A percentile compares a stretch with the other conserved stretches of the same genome.
phyloP scores from a whole-genome alignment of 83 land plant species.

The Picea mariana region DNA sequence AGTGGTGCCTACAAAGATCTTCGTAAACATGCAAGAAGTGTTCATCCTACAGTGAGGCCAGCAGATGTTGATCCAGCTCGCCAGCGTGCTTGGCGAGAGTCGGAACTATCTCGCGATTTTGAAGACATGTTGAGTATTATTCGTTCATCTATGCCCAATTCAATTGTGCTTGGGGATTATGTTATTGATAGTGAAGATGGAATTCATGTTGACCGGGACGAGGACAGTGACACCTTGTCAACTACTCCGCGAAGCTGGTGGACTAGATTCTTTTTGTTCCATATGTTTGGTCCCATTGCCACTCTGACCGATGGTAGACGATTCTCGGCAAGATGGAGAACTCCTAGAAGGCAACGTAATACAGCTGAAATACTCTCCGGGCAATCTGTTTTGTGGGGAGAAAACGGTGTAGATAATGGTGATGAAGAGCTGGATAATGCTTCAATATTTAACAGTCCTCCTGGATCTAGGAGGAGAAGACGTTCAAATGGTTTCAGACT shows the following conservation, averaged over 20 bases:
- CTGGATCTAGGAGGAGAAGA: background rate
- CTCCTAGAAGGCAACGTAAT: slow-evolving; percentile 40
- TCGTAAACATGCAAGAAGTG: slow-evolving; percentile 67
- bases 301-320: slow-evolving; percentile 29
- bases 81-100: slow-evolving; percentile 59
- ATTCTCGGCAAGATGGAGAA: slow-evolving; percentile 24
- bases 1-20: slow-evolving; percentile 58
- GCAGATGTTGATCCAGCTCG: slow-evolving; percentile 65
- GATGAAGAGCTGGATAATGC: slow-evolving; percentile 14
- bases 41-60: slow-evolving; percentile 62
- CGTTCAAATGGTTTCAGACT: background rate
- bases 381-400: slow-evolving; percentile 57
- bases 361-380: slow-evolving; percentile 20
- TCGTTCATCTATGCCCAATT: slow-evolving; percentile 78
- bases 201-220: slow-evolving; percentile 25
- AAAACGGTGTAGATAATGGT: slow-evolving; percentile 35
- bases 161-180: slow-evolving; percentile 79
- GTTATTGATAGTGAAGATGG: slow-evolving; percentile 69
- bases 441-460: background rate
- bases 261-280: slow-evolving; percentile 60
- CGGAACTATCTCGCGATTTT: slow-evolving; percentile 65
- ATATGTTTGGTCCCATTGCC: slow-evolving; percentile 56
- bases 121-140: slow-evolving; percentile 75
- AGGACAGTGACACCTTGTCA: slow-evolving; percentile 24
- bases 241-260: slow-evolving; percentile 29